Percentiles rank a stretch among this genome's conserved stretches.
phyloP scores from a whole-genome alignment of 2,329 filamentous ascomycete genomes.

The Penicillium sp. region DNA sequence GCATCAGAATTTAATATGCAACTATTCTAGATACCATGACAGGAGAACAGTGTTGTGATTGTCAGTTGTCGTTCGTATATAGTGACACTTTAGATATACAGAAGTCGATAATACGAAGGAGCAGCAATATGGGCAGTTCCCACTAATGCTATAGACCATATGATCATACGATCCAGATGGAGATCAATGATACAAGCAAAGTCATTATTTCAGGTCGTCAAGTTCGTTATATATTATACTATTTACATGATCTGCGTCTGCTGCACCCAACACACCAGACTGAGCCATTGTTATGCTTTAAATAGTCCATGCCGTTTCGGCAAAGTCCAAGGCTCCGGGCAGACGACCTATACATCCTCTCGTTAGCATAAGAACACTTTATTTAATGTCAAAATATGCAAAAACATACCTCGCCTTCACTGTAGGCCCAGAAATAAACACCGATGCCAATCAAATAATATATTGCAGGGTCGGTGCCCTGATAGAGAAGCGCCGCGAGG shows the following conservation, averaged over 20 bases:
- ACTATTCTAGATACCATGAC: background rate
- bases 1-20: background rate
- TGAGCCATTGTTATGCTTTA: slow-evolving; percentile 30
- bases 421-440: slow-evolving; percentile 96
- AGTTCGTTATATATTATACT: slow-evolving; percentile 7
- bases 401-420: slow-evolving; percentile 83
- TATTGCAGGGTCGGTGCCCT: slow-evolving; percentile 85
- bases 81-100: background rate
- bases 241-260: slow-evolving; percentile 20
- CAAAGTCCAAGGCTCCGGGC: slow-evolving; percentile 68
- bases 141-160: background rate
- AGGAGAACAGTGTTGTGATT: background rate
- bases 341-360: slow-evolving; percentile 57
- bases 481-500: slow-evolving; percentile 76
- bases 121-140: background rate
- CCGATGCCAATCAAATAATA: slow-evolving; percentile 86
- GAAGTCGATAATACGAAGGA: background rate
- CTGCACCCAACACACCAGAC: slow-evolving; percentile 13
- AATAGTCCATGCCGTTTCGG: slow-evolving; percentile 51
- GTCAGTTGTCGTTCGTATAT: background rate
- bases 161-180: background rate
- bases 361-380: background rate
- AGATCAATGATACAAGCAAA: background rate
- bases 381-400: background rate
- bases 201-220: background rate